A percentile compares a stretch with the other conserved stretches of the same genome.
phyloP scores from a whole-genome alignment of 805 yeast genomes.

The Lipomyces sp. region DNA sequence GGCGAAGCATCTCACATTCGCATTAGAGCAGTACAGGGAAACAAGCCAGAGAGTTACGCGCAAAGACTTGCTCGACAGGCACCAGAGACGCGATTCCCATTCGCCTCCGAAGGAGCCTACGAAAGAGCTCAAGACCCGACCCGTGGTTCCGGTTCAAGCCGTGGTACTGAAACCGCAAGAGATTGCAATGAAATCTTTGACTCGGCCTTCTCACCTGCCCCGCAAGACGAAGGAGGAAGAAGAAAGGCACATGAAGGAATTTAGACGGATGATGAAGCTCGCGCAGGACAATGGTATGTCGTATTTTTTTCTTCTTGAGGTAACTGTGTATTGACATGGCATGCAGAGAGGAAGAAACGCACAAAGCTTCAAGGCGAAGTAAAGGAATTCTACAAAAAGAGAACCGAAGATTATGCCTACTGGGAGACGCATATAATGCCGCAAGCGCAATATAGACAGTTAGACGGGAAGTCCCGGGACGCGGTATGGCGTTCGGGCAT shows the following conservation, averaged over 20 bases:
- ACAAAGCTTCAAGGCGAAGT: slow-evolving; percentile 17
- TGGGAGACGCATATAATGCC: slow-evolving; percentile 47
- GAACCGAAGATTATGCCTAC: slow-evolving; percentile 30
- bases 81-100: not conserved
- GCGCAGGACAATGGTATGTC: slow-evolving; percentile 20
- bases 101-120: not conserved
- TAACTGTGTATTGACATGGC: not conserved
- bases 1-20: slow-evolving; percentile 38
- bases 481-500: slow-evolving; percentile 59
- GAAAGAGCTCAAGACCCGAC: not conserved
- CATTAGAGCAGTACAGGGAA: slow-evolving; percentile 31
- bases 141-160: not conserved
- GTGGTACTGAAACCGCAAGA: slow-evolving; percentile 6
- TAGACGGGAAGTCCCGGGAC: slow-evolving; percentile 46
- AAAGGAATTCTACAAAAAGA: slow-evolving; percentile 26
- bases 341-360: slow-evolving; percentile 21
- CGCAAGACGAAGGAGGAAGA: slow-evolving; percentile 58
- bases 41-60: not conserved
- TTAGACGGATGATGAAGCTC: slow-evolving; percentile 43
- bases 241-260: slow-evolving; percentile 52
- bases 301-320: not conserved
- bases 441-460: slow-evolving; percentile 33
- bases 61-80: slow-evolving; percentile 7
- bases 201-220: slow-evolving; percentile 65
- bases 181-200: slow-evolving; percentile 41